Evolutionary conservation across 176 grass and related monocot genomes (phyloP), one percentile per base, ranked within the genome.

Genomic region (Bonia amplexicaulis): DNA sequence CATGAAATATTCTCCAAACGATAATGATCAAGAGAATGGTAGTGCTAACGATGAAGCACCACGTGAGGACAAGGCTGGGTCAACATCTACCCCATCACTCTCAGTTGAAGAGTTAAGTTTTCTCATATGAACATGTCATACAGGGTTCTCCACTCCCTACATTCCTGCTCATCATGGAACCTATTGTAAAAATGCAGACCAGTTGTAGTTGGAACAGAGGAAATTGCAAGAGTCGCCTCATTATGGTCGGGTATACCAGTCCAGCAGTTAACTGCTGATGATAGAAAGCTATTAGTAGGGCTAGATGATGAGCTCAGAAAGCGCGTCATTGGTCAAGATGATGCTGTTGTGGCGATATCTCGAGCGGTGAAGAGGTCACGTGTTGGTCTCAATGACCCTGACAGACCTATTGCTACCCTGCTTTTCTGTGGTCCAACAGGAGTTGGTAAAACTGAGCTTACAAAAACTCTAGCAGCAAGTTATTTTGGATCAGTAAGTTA

Each of bases 161-260:
- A 23, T 87, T 52, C 69, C 29, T 84, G 7, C 44, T 87, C 20
- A 84, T 47, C 63, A 74, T 54, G 35, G 61, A 84, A 81, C 13
- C 74, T 51, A 66, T 26, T 54, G 6, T 65, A 64, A 65, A 85
- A 79, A 66, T 94, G 75, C 91, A 99, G 96, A 40, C 78, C 53
- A 84, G 61, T 89, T 70, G 71, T 94, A 70, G 93, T 99, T 79
- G 96, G 96, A 66, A 85, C 80, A 69, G 96, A 99, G 70, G 96
- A 99, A 84, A 96, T 99, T 79, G 96, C 96, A 79, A 92, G 84
- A 82, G 96, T 99, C 51, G 75, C 96, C 57, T 92, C 96, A 53
- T 74, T 99, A 49, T 99, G 96, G 96, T 96, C 96, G 6, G 91
- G 96, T 83, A 99, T 99, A 74, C 97, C 97, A 88, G 86, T 99